Percentiles rank a stretch among this genome's conserved stretches.
These are phyloP conservation scores for Penicillium bialowiezense DNA, from an alignment of 495 filamentous ascomycete genomes.

Conservation along the genomic window DNA sequence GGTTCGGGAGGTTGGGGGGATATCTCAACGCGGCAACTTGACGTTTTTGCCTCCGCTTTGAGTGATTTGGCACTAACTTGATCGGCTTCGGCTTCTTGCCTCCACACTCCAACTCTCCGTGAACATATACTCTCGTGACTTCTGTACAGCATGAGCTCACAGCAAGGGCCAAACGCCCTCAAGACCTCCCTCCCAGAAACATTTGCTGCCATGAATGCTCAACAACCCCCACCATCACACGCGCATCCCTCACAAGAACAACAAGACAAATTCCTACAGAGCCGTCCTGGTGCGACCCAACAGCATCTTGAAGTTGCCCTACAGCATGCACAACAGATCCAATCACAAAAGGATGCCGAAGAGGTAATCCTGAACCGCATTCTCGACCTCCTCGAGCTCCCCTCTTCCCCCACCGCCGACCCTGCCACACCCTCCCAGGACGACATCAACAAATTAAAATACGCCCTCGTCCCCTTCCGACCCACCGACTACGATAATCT, in stretches of 20 bases:
- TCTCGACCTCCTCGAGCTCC: constrained; percentile 63
- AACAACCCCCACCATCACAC: constrained; percentile 24
- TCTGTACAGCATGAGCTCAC: constrained; percentile 17
- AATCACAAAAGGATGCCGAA: constrained; percentile 73
- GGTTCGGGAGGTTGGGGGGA: too few relatives aligned
- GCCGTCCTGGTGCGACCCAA: constrained; percentile 41
- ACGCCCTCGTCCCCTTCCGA: constrained; percentile 65
- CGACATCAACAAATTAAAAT: constrained; percentile 58
- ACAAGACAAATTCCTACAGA: constrained; percentile 26
- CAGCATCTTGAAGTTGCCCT: constrained; percentile 65
- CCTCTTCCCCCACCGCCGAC: constrained; percentile 47
- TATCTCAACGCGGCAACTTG: too few relatives aligned
- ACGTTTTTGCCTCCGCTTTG: too few relatives aligned
- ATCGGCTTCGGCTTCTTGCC: too few relatives aligned
- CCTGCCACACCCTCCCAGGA: constrained; percentile 54
- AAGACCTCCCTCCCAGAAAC: constrained; percentile 49
- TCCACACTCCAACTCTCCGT: too few relatives aligned
- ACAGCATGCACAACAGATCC: constrained; percentile 75
- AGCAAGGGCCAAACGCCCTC: constrained; percentile 44
- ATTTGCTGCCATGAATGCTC: constrained; percentile 35
- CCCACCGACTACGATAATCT: constrained; percentile 83
- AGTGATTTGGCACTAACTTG: too few relatives aligned
- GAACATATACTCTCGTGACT: too few relatives aligned
- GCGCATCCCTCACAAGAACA: constrained; percentile 31
- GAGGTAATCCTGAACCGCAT: constrained; percentile 65